These are phyloP conservation scores for Geotrichum reessii DNA, from an alignment of 1,139 yeast species.

Conservation along the genomic window DNA sequence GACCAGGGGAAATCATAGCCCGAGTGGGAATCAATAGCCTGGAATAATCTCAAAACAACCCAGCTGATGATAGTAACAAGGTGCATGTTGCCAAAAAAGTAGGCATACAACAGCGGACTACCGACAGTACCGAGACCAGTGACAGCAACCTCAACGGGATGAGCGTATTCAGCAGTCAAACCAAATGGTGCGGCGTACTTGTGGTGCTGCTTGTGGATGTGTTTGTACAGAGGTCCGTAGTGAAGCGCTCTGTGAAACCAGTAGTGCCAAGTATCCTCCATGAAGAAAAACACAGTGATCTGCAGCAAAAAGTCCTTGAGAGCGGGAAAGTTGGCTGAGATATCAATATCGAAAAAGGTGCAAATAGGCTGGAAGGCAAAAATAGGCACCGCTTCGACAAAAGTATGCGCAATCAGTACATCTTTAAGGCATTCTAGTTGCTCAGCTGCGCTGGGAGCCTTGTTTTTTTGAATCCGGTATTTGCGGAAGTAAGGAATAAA, in stretches of 20 bases:
- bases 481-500: conserved; percentile 66
- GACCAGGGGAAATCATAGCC: conserved; percentile 98
- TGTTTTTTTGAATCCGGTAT: conserved; percentile 77
- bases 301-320: conserved; percentile 54
- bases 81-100: conserved; percentile 65
- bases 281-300: conserved; percentile 65
- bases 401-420: conserved; percentile 75
- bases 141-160: conserved; percentile 85
- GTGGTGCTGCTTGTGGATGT: conserved; percentile 94
- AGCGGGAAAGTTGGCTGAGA: conserved; percentile 68
- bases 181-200: conserved; percentile 97
- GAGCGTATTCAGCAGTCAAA: conserved; percentile 93
- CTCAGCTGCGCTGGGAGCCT: conserved; percentile 57
- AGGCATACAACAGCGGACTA: conserved; percentile 68
- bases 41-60: conserved; percentile 81
- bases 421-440: conserved; percentile 88
- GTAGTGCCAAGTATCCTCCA: conserved; percentile 95
- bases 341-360: conserved; percentile 64
- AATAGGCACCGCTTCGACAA: conserved; percentile 91
- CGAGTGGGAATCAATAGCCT: conserved; percentile 94
- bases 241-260: conserved; percentile 89
- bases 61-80: conserved; percentile 77
- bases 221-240: conserved; percentile 76
- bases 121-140: conserved; percentile 95
- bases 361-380: conserved; percentile 95